phyloP scores from a whole-genome alignment of 164 flowering plant species.

The Chloranthus sessilifolius region DNA sequence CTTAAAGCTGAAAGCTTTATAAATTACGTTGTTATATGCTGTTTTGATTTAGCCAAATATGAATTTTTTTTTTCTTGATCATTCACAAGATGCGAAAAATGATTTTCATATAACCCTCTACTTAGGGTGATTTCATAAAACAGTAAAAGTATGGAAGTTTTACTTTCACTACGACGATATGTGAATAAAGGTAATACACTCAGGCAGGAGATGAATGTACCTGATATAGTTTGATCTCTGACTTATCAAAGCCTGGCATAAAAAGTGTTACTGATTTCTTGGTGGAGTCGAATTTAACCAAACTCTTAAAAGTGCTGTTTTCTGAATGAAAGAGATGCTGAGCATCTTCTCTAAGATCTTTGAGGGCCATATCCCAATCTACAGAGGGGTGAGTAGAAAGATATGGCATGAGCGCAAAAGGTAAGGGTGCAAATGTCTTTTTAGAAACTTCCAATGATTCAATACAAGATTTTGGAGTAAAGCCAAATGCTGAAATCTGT shows the following conservation, averaged over 20 bases:
- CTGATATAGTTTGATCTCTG: conserved; percentile 91
- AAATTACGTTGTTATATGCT: too few relatives aligned
- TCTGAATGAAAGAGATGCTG: conserved; percentile 34
- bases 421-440: conserved; percentile 57
- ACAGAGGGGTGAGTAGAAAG: conserved; percentile 26
- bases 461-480: conserved; percentile 20
- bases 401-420: conserved; percentile 54
- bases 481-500: conserved; percentile 56
- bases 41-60: too few relatives aligned
- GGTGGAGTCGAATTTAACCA: conserved; percentile 51
- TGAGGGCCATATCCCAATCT: conserved; percentile 48
- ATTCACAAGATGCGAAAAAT: too few relatives aligned
- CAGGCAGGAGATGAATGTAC: conserved; percentile 42
- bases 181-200: too few relatives aligned
- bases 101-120: too few relatives aligned
- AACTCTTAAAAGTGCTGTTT: conserved; percentile 15
- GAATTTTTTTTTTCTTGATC: too few relatives aligned
- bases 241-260: conserved; percentile 97
- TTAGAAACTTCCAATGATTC: conserved; percentile 25
- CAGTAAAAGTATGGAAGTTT: too few relatives aligned
- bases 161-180: too few relatives aligned
- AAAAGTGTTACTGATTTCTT: conserved; percentile 68
- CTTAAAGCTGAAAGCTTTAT: too few relatives aligned
- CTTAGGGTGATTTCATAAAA: too few relatives aligned
- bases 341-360: conserved; percentile 27